These are phyloP conservation scores for Ogataea salicorniae DNA, from an alignment of 805 yeast genomes.

Conservation along the genomic window DNA sequence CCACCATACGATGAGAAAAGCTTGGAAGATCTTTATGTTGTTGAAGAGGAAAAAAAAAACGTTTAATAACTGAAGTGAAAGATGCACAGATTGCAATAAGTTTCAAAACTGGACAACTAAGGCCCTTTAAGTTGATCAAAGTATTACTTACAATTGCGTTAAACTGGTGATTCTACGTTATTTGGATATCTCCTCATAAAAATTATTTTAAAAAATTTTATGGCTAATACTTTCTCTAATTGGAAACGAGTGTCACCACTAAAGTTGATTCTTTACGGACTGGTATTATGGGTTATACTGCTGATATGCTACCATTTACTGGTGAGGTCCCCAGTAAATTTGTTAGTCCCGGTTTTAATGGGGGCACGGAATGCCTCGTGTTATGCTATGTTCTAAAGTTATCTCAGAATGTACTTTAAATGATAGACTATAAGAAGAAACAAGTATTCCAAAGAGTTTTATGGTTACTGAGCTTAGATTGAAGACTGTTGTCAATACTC, in stretches of 20 bases:
- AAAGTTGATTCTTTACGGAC: slow-evolving; percentile 34
- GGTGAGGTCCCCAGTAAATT: slow-evolving; percentile 36
- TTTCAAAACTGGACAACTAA: slow-evolving; percentile 39
- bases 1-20: slow-evolving; percentile 26
- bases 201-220: slow-evolving; percentile 26
- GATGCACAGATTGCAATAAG: slow-evolving; percentile 29
- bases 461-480: slow-evolving; percentile 17
- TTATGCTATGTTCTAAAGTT: slow-evolving; percentile 36
- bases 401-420: slow-evolving; percentile 23
- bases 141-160: slow-evolving; percentile 30
- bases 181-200: slow-evolving; percentile 14
- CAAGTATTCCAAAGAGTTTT: slow-evolving; percentile 21
- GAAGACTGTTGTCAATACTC: slow-evolving; percentile 5
- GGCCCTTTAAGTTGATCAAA: slow-evolving; percentile 39
- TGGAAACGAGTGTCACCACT: slow-evolving; percentile 28
- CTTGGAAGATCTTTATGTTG: slow-evolving; percentile 30
- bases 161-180: slow-evolving; percentile 34
- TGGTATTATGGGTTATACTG: slow-evolving; percentile 44
- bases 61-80: slow-evolving; percentile 25
- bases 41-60: slow-evolving; percentile 29
- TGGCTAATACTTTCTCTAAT: slow-evolving; percentile 28
- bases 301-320: slow-evolving; percentile 37
- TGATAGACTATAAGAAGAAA: neutral
- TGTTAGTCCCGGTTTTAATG: slow-evolving; percentile 44
- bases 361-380: slow-evolving; percentile 50